Evolutionary conservation across 176 grass and related monocot species (phyloP), one percentile per base, ranked within the genome.

Genomic region (Elaeis guineensis): DNA sequence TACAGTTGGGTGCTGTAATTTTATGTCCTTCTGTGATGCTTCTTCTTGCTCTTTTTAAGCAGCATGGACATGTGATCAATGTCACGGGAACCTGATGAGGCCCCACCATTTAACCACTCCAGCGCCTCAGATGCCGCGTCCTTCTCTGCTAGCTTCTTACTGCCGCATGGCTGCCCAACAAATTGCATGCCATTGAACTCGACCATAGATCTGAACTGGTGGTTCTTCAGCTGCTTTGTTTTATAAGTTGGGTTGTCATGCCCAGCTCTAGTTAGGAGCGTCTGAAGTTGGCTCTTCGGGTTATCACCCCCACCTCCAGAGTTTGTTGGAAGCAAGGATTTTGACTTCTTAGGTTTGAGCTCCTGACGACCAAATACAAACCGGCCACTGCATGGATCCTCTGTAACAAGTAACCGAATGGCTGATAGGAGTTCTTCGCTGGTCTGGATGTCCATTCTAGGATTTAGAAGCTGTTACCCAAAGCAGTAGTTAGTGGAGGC

Each of bases 151-250:
- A 85, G 83, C 65, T 97, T 97, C 85, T 97, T 97, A 65, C 57
- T 97, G 15, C 72, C 75, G n/a, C 76, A 89, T 0, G 93, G 72
- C 73, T 91, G 72, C 48, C 93, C 93, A 20, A 97, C 76, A 3
- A 97, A 97, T 76, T 89, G 72, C 93, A 97, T 97, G 49, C 93
- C 84, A 3, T 91, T 91, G 59, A 97, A 97, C 66, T 85, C 84
- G 1, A 97, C 93, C 0, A 69, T 91, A 1, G 87, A 75, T 73
- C 93, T 75, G 69, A 85, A 97, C 32, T 69, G 70, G 58, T 52
- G 70, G 57, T 35, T 80, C 65, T 79, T 91, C 32, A 91, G 85
- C 51, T 85, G 81, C 75, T 97, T 91, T 5, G 80, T 88, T 59
- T 83, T 89, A 73, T 97, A 97, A 19, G 72, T 19, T 0, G 93